Base-by-base conservation (phyloP, 768 basidiomycete genomes). In the Rhizopogon roseolus region DNA sequence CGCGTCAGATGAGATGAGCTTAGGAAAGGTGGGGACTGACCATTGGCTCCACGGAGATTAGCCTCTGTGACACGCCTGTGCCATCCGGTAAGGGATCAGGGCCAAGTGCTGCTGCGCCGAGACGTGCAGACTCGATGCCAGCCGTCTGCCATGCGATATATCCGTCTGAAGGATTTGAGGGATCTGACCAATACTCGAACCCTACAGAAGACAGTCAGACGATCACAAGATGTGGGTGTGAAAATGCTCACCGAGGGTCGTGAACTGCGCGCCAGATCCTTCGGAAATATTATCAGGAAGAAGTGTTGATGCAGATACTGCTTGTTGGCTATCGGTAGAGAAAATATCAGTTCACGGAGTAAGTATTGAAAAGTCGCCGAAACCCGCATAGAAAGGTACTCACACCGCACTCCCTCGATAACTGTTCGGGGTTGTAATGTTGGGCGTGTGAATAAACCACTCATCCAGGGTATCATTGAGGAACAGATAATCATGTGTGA, bases 131-230 rank as follows among this genome's bases (percentile, higher is more conserved):
- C 38, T 75, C 75, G 28, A 63, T 61, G 1, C 82, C 85, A 56
- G 84, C 77, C 13, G 82, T 77, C 52, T 81, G 76, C 93, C 93
- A 94, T 6, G 85, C 84, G 53, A 94, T 83, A 62, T 78, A 87
- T 0, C 88, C 88, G 8, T 77, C 76, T 0, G 62, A 50, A 0
- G 76, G 74, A 48, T 81, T 71, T 5, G 74, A 70, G 1, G 82
- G 84, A 63, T 89, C 76, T 6, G 80, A 71, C 75, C 77, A 88
- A 63, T 87, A 90, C 64, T 93, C 92, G 62, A 90, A 90, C 14
- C 88, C 86, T 80, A 43, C 13, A n/a, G 28, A 7, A 48, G 9
- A 32, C 9, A 36, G 19, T 48, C 19, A 48, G 46, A 4, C 46
- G 19, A 16, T 19, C 5, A 16, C 1, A 1, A 46, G 3, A 13